Evolutionary conservation across 1,284 basidiomycete genomes (phyloP).

Genomic region (Cutaneotrichosporon dermatis): DNA sequence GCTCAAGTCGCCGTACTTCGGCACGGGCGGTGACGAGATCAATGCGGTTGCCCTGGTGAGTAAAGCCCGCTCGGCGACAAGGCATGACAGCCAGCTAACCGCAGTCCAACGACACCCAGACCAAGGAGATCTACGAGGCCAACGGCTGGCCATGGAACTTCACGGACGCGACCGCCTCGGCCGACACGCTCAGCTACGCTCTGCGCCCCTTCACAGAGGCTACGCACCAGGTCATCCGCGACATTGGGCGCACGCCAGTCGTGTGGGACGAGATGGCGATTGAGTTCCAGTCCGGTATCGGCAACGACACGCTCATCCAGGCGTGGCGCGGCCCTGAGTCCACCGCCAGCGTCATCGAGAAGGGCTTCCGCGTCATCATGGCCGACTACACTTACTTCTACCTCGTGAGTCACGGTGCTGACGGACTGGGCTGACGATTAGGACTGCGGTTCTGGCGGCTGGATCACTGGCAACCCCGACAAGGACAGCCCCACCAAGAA

Average conservation of each 20-base stretch:
- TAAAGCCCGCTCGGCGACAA: too few species aligned
- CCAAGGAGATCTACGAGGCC: constrained; percentile 47
- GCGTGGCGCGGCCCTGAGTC: constrained; percentile 62
- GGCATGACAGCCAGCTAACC: too few species aligned
- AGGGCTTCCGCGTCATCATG: constrained; percentile 63
- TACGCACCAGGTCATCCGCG: constrained; percentile 54
- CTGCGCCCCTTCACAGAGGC: constrained; percentile 60
- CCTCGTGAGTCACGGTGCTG: constrained; percentile 51
- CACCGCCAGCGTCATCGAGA: constrained; percentile 52
- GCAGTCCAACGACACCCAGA: constrained; percentile 54
- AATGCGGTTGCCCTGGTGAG: constrained; percentile 63
- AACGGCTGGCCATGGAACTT: constrained; percentile 40
- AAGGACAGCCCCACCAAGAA: constrained; percentile 19
- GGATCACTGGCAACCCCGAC: constrained; percentile 56
- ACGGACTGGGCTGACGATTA: background rate
- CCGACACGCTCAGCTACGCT: constrained; percentile 59
- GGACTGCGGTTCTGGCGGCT: constrained; percentile 75
- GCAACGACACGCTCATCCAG: constrained; percentile 65
- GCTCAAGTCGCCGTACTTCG: constrained; percentile 55
- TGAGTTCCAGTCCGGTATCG: constrained; percentile 48
- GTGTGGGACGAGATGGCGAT: constrained; percentile 64
- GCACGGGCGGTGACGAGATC: constrained; percentile 78
- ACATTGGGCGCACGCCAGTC: constrained; percentile 57
- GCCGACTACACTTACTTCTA: constrained; percentile 71
- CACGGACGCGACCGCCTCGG: constrained; percentile 45